Evolutionary conservation across 768 basidiomycete species (phyloP), one percentile per base, ranked within the genome.

Genomic region (Krasilnikovozyma curviuscula): DNA sequence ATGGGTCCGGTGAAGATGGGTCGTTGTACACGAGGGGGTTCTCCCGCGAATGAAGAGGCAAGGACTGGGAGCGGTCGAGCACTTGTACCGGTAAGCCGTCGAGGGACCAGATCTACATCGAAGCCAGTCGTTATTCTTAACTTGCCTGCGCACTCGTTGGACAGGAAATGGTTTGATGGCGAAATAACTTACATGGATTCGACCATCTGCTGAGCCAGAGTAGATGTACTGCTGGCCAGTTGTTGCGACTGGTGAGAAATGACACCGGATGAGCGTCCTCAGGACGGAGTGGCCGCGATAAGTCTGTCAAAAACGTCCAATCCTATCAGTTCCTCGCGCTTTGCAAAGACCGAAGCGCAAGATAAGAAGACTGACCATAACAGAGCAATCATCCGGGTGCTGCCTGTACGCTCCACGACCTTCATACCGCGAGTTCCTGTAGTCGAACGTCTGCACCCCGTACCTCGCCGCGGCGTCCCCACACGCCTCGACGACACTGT

Each of bases 181-280:
- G 8, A 29, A 7, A 18, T 14, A 7, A 62, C 75, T 41, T 53
- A 85, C 83, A 63, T 91, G 88, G 45, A 91, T 75, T 52, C 64
- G 72, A 10, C 85, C 84, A 59, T 93, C 83, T 7, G 78, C 72
- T 16, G 83, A 83, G 23, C 91, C 91, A 19, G 86, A 89, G 64
- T 95, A 97, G 35, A 98, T 74, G 66, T 97, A 98, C 56, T 82
- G 49, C 75, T 72, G 61, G 8, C 88, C 86, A 7, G 93, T 98
- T 5, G 85, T 86, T 62, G 86, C 81, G 5, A 71, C 70, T 19
- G 93, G 93, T 56, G 85, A 89, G 67, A 97, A 98, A 66, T 95
- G 81, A 61, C 89, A 95, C 47, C 93, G 73, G 56, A 98, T 93
- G 48, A 98, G 74, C 0, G 93, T 98, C 35, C 80, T 73, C 35